phyloP scores from a whole-genome alignment of 306 rosid species.

The Ormosia emarginata region DNA sequence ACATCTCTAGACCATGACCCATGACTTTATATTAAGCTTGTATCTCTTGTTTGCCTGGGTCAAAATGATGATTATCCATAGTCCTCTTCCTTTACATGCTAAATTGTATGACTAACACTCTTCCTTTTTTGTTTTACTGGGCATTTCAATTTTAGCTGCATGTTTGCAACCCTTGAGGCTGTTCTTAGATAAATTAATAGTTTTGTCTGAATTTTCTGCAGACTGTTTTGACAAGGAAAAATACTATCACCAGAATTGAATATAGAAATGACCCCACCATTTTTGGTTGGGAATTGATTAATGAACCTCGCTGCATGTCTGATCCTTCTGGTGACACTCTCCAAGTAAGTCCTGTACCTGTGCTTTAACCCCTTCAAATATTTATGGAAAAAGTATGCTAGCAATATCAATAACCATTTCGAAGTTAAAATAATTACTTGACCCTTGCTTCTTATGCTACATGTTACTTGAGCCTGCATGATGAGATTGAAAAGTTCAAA shows the following conservation, averaged over 20 bases:
- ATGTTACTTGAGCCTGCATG: not conserved
- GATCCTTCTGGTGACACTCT: conserved; percentile 97
- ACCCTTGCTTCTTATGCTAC: not conserved
- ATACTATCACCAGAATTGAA: conserved; percentile 72
- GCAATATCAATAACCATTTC: not conserved
- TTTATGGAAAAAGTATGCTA: not conserved
- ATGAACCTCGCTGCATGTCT: conserved; percentile 92
- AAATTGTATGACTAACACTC: not conserved
- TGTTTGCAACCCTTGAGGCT: not conserved
- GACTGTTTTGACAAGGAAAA: conserved; percentile 85
- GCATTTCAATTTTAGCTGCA: not conserved
- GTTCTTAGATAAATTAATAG: conserved; percentile 8
- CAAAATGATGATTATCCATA: not conserved
- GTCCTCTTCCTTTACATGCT: not conserved
- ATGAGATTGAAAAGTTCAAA: not conserved
- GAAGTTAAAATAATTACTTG: not conserved
- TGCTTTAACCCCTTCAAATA: not conserved
- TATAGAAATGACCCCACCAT: conserved; percentile 92
- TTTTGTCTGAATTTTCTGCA: conserved; percentile 33
- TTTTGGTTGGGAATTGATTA: conserved; percentile 96
- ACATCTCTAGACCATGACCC: not conserved
- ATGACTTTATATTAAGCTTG: not conserved
- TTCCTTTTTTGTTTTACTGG: not conserved
- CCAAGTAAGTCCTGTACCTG: conserved; percentile 60
- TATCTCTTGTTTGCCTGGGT: not conserved